Percentiles rank a stretch among this genome's conserved stretches.
Conservation (phyloP, 345 rosid genomes). For the Brassica cretica region DNA sequence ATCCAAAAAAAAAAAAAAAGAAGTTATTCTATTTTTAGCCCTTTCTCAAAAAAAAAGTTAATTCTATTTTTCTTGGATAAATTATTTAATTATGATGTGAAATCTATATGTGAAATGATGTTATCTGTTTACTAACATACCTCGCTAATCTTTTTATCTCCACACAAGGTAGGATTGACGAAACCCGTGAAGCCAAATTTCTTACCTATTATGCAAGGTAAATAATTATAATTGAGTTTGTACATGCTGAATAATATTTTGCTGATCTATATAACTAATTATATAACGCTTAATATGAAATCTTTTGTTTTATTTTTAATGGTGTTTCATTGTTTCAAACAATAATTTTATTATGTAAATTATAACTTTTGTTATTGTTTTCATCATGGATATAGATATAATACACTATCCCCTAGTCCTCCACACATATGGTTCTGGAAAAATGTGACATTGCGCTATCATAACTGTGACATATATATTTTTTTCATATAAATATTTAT, state of each 20-base stretch:
- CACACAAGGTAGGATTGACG: constrained; percentile 53
- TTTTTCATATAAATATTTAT: no score
- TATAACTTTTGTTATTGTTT: neutral
- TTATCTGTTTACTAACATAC: constrained; percentile 28
- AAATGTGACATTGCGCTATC: no score
- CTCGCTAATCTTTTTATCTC: constrained; percentile 48
- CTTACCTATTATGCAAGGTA: constrained; percentile 46
- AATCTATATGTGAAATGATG: neutral
- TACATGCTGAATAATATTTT: neutral
- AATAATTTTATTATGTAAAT: neutral
- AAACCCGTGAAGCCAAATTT: constrained; percentile 67
- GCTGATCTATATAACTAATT: neutral
- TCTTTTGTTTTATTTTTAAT: neutral
- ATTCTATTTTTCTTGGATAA: neutral
- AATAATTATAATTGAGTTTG: neutral
- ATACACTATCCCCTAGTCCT: neutral
- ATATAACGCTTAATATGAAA: neutral
- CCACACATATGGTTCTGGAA: no score
- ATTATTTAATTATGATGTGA: neutral
- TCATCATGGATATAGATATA: neutral
- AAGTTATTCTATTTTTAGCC: neutral
- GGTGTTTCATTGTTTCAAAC: neutral
- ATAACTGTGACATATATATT: no score
- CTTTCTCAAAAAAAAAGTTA: neutral
- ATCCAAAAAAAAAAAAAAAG: neutral